Conservation (phyloP, 805 yeast genomes). For the Tetrapisispora arboricola region DNA sequence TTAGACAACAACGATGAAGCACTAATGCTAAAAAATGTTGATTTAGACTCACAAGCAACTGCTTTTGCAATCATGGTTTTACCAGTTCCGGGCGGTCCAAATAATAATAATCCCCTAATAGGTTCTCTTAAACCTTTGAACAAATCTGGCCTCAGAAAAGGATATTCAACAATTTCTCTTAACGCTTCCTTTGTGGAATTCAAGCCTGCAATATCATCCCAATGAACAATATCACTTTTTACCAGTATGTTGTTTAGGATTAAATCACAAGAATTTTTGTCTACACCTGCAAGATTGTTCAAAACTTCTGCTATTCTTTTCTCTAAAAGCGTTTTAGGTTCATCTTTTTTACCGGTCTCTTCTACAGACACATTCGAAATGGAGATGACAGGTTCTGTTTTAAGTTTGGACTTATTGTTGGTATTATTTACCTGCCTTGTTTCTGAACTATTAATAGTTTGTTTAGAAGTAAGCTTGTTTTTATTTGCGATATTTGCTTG, state of each 20-base stretch:
- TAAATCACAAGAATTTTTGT: conserved; percentile 67
- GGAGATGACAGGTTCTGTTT: neutral
- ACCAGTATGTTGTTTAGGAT: conserved; percentile 83
- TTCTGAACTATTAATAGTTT: neutral
- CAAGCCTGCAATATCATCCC: conserved; percentile 95
- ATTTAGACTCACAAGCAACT: conserved; percentile 90
- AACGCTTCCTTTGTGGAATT: conserved; percentile 79
- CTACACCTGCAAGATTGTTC: conserved; percentile 49
- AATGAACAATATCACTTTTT: conserved; percentile 83
- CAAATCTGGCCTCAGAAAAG: conserved; percentile 87
- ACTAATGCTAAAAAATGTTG: conserved; percentile 86
- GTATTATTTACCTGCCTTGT: neutral
- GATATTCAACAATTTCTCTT: conserved; percentile 94
- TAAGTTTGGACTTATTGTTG: neutral
- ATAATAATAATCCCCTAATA: conserved; percentile 87
- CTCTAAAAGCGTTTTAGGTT: neutral
- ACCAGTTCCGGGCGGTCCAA: conserved; percentile 99
- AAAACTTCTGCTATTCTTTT: conserved; percentile 7
- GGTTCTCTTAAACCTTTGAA: conserved; percentile 91
- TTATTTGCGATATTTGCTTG: neutral
- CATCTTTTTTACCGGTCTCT: neutral
- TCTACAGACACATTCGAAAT: neutral
- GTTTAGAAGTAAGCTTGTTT: neutral
- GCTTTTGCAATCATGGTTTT: conserved; percentile 97
- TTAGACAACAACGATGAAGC: conserved; percentile 85